Conservation (phyloP, 2,329 filamentous ascomycete genomes). For the Colletotrichum coccodes region DNA sequence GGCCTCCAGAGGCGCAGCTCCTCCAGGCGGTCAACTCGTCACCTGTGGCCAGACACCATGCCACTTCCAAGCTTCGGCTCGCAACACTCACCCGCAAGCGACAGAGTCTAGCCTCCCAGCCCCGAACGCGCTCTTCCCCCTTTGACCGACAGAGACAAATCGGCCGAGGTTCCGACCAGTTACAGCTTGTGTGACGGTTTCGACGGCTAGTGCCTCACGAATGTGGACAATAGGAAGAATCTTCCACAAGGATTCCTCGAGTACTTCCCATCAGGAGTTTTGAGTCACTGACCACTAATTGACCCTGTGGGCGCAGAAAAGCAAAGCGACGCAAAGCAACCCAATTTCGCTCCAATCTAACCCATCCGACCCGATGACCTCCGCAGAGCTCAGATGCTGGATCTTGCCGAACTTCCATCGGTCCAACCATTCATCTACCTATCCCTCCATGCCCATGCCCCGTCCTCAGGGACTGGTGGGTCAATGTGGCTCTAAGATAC, state of each 20-base stretch:
- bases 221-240: neutral
- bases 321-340: constrained; percentile 1
- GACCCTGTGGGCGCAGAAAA: constrained; percentile 5
- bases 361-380: constrained; percentile 4
- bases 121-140: neutral
- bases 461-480: constrained; percentile 25
- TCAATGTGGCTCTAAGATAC: constrained; percentile 12
- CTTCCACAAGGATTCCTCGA: neutral
- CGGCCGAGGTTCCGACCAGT: neutral
- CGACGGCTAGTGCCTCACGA: neutral
- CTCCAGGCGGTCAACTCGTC: neutral
- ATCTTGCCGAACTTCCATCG: constrained; percentile 31
- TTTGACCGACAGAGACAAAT: constrained; percentile 1
- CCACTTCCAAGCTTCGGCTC: constrained; percentile 16
- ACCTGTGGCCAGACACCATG: constrained; percentile 13
- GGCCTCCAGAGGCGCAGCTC: neutral
- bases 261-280: neutral
- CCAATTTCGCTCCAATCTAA: constrained; percentile 5
- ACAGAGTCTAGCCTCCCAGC: constrained; percentile 12
- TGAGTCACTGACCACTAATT: constrained; percentile 20
- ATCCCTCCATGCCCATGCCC: neutral
- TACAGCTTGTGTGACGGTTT: constrained; percentile 1
- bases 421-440: constrained; percentile 9
- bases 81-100: constrained; percentile 5
- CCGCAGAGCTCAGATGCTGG: constrained; percentile 29